Evolutionary conservation across 176 grass and related monocot species (phyloP).

Genomic region (Oryza punctata): DNA sequence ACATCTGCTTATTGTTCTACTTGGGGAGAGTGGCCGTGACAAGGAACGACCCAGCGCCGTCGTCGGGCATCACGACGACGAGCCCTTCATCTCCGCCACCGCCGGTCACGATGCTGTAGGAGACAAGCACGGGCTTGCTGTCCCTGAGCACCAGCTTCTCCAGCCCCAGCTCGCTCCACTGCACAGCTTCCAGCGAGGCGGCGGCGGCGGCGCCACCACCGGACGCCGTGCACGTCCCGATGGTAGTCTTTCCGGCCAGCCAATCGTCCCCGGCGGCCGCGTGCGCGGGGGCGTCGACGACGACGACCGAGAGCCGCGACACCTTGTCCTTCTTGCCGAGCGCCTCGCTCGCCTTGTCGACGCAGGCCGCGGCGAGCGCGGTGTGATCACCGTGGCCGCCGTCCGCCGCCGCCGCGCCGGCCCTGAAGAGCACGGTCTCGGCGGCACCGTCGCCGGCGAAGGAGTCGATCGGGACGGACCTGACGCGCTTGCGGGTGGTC

Average conservation of each 20-base stretch:
- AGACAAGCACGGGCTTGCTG: conserved; percentile 63
- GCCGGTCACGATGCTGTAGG: conserved; percentile 37
- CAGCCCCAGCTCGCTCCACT: conserved; percentile 63
- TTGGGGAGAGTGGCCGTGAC: conserved; percentile 46
- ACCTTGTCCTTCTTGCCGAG: neutral
- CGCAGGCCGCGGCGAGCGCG: conserved; percentile 49
- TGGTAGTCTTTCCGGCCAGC: neutral
- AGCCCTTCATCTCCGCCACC: conserved; percentile 37
- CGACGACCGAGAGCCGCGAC: conserved; percentile 43
- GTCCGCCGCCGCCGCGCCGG: neutral
- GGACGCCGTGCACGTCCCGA: conserved; percentile 33
- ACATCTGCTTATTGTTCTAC: conserved; percentile 1
- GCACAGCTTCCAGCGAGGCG: neutral
- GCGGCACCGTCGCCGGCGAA: neutral
- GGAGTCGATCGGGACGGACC: conserved; percentile 49
- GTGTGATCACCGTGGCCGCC: neutral
- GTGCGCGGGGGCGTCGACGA: neutral
- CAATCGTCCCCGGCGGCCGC: neutral
- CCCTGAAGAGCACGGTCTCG: conserved; percentile 51
- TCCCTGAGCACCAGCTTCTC: conserved; percentile 55
- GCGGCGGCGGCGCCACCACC: neutral
- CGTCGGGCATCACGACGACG: conserved; percentile 51
- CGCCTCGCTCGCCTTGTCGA: conserved; percentile 24
- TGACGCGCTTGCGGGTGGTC: conserved; percentile 29
- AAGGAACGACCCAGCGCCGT: conserved; percentile 34